A percentile compares a stretch with the other conserved stretches of the same genome.
phyloP scores from a whole-genome alignment of 2,329 filamentous ascomycete genomes.

The Huntiella abstrusa region DNA sequence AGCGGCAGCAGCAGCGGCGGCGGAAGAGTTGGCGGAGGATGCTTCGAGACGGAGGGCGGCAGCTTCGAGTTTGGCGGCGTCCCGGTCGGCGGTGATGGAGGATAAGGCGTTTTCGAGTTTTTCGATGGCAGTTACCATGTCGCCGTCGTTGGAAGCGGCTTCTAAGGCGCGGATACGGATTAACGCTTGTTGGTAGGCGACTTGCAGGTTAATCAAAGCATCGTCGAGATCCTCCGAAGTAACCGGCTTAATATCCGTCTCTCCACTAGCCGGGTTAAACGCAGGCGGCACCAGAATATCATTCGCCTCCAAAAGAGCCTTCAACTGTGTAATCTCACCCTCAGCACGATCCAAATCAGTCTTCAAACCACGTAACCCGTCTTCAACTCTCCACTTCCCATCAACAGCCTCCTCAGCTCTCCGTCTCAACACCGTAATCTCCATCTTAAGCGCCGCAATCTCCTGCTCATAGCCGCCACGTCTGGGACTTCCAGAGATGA shows the following conservation, averaged over 20 bases:
- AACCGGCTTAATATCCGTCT: constrained; percentile 20
- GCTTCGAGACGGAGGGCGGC: constrained; percentile 42
- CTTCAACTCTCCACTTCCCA: constrained; percentile 91
- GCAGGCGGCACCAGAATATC: constrained; percentile 57
- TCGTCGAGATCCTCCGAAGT: constrained; percentile 54
- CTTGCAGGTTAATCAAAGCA: constrained; percentile 58
- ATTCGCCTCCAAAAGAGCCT: constrained; percentile 59
- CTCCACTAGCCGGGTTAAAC: constrained; percentile 22
- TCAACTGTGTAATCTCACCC: constrained; percentile 74
- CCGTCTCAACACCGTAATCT: constrained; percentile 67
- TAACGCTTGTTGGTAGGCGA: constrained; percentile 47
- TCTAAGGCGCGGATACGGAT: constrained; percentile 49
- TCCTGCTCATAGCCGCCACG: constrained; percentile 71
- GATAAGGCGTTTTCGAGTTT: constrained; percentile 51
- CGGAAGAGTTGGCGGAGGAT: constrained; percentile 35
- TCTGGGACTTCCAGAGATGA: constrained; percentile 48
- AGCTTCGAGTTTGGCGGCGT: constrained; percentile 49
- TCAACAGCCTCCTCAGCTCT: constrained; percentile 87
- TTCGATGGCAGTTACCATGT: constrained; percentile 41
- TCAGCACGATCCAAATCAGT: constrained; percentile 94
- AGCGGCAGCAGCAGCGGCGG: constrained; percentile 36
- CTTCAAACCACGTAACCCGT: constrained; percentile 70
- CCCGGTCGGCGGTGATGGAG: constrained; percentile 50
- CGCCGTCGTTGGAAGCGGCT: constrained; percentile 32
- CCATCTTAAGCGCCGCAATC: constrained; percentile 58